Evolutionary conservation across 2,329 filamentous ascomycete genomes (phyloP), one percentile per base, ranked within the genome.

Genomic region (Periglandula ipomoeae): DNA sequence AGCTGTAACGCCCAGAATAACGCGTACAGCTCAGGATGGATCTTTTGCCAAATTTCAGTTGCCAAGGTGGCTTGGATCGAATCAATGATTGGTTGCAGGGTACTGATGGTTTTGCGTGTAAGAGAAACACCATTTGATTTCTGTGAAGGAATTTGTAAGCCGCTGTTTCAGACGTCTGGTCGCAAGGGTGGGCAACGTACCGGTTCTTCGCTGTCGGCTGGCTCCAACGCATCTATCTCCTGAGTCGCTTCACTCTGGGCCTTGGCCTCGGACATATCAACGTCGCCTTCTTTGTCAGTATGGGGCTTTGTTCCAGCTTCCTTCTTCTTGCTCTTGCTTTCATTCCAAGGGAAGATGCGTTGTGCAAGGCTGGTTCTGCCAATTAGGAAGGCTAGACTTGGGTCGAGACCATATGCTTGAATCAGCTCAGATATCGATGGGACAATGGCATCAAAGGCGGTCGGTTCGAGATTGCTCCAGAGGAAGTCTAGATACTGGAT

Each of bases 1-100:
- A 94, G 76, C 24, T 89, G 84, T 11, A 96, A 74, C 45, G 90
- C 84, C 93, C 93, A 98, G 67, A 98, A 98, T 0, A 86, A 87
- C 39, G 87, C 81, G 60, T 89, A 96, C 63, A 96, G 91, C 26
- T 87, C 82, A 1, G 89, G 75, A 39, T 82, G 89, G 46, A 96
- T 77, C 44, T 79, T 79, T 10, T 79, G 71, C 74, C 84, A 89
- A 5, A 82, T 77, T 7, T 80, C 75, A 2, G 77, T 66, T 1
- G 85, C 78, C 10, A 88, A 63, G 0, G 78, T 70, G 5, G 71
- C 69, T 51, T 79, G 77, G 17, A 95, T 76, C 26, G 81, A 75
- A 8, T 85, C 78, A 50, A 90, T 84, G 17, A 96, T 71, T 5
- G 83, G 81, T 53, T 86, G 81, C 44, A 97, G 75, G 8, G 60